Percentiles rank a stretch among this genome's conserved stretches.
Conservation (phyloP, 495 filamentous ascomycete species). For the Penicillium robsamsonii region DNA sequence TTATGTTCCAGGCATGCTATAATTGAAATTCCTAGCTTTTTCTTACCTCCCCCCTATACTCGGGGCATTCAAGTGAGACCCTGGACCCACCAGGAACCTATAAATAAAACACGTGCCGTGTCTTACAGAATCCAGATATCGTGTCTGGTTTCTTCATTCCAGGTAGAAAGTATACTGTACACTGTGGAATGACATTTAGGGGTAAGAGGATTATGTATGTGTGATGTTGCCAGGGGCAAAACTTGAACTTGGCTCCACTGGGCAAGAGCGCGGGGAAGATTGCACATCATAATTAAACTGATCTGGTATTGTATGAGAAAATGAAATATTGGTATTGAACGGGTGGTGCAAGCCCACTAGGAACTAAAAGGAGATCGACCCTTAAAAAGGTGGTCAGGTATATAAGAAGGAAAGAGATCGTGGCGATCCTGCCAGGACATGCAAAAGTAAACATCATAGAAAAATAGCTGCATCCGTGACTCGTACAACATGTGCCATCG, state of each 20-base stretch:
- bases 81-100: slow-evolving; percentile 9
- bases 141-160: not conserved
- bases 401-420: slow-evolving; percentile 8
- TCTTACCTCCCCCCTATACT: not conserved
- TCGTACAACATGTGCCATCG: slow-evolving; percentile 26
- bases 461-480: slow-evolving; percentile 22
- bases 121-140: not conserved
- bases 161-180: not conserved
- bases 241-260: slow-evolving; percentile 15
- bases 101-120: not conserved
- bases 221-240: slow-evolving; percentile 21
- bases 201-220: slow-evolving; percentile 1
- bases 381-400: slow-evolving; percentile 5
- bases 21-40: not conserved
- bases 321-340: slow-evolving; percentile 16
- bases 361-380: slow-evolving; percentile 7
- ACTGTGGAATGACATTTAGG: not conserved
- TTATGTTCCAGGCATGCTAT: not conserved
- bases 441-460: slow-evolving; percentile 11
- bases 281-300: slow-evolving; percentile 33
- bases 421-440: slow-evolving; percentile 14
- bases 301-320: slow-evolving; percentile 11
- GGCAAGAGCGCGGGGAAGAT: slow-evolving; percentile 24
- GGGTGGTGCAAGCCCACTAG: slow-evolving; percentile 4
- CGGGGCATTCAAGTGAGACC: slow-evolving; percentile 5